Evolutionary conservation across 768 basidiomycete species (phyloP).

Genomic region (Hysterangium stoloniferum): DNA sequence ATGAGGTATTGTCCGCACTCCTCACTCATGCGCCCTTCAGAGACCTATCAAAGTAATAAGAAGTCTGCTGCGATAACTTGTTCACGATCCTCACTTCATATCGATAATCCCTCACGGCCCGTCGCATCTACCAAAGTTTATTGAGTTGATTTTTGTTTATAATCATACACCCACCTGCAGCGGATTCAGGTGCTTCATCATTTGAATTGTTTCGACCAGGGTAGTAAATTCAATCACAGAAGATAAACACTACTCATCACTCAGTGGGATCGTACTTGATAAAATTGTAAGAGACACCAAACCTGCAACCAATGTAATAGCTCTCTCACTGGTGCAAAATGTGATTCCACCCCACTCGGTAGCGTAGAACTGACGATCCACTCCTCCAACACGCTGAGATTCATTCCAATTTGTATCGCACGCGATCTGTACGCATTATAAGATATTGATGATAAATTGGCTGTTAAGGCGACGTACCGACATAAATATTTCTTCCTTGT

Average conservation of each 20-base stretch:
- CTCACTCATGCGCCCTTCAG: conserved; percentile 86
- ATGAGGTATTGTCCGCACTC: conserved; percentile 92
- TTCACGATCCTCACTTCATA: conserved; percentile 27
- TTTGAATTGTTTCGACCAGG: conserved; percentile 85
- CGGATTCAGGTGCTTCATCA: conserved; percentile 81
- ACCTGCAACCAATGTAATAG: conserved; percentile 84
- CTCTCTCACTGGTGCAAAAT: conserved; percentile 80
- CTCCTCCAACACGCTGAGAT: conserved; percentile 78
- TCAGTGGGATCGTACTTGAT: no score
- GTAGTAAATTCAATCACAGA: conserved; percentile 83
- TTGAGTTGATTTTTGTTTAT: no score
- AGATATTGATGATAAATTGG: neutral
- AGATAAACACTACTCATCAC: conserved; percentile 56
- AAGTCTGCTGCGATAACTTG: neutral
- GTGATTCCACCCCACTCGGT: conserved; percentile 67
- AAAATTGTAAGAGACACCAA: conserved; percentile 11
- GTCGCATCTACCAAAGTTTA: conserved; percentile 58
- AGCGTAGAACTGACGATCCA: conserved; percentile 82
- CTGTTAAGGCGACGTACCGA: conserved; percentile 40
- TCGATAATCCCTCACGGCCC: conserved; percentile 80
- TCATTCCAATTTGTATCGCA: conserved; percentile 86
- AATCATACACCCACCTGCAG: conserved; percentile 61
- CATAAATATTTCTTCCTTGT: conserved; percentile 95
- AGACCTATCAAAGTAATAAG: conserved; percentile 68
- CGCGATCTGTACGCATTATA: conserved; percentile 45